Evolutionary conservation across 352 stramenopile genomes (phyloP).

Genomic region (Pythium dissimile): DNA sequence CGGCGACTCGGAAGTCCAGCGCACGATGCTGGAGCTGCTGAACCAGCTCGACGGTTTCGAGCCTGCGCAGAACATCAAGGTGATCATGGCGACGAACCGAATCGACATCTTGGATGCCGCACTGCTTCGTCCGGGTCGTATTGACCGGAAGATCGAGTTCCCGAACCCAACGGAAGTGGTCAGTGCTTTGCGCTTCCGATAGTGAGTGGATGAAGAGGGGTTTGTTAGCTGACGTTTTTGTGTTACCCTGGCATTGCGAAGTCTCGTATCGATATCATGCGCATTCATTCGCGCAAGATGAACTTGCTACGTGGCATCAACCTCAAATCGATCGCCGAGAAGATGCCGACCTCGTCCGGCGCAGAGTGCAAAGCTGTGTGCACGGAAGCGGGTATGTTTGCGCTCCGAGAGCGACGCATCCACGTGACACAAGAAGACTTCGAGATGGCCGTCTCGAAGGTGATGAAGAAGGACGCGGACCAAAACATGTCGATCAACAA

Average conservation of each 20-base stretch:
- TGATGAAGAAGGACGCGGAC: constrained; percentile 99
- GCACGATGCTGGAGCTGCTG: constrained; percentile 99
- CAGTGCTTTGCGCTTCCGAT: constrained; percentile 13
- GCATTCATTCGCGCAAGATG: constrained; percentile 99
- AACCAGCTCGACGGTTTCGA: constrained; percentile 98
- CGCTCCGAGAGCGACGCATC: constrained; percentile 97
- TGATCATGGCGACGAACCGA: constrained; percentile 99
- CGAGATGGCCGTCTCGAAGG: constrained; percentile 99
- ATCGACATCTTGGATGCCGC: constrained; percentile 99
- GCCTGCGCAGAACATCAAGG: constrained; percentile 97
- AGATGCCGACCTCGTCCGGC: constrained; percentile 97
- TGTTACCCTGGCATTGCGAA: constrained; percentile 34
- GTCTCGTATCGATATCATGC: constrained; percentile 96
- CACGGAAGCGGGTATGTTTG: constrained; percentile 99
- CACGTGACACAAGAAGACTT: constrained; percentile 99
- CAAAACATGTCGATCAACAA: constrained; percentile 98
- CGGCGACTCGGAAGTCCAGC: constrained; percentile 98
- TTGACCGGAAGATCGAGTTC: constrained; percentile 99
- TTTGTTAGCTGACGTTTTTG: constrained; percentile 12
- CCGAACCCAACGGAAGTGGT: constrained; percentile 96
- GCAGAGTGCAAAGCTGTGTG: constrained; percentile 99
- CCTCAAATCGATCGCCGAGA: constrained; percentile 97
- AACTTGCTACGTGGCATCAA: constrained; percentile 99
- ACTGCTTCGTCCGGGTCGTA: constrained; percentile 95
- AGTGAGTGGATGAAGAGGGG: not conserved